Base-by-base conservation (phyloP, 768 basidiomycete genomes). In the Collybiopsis luxurians region DNA sequence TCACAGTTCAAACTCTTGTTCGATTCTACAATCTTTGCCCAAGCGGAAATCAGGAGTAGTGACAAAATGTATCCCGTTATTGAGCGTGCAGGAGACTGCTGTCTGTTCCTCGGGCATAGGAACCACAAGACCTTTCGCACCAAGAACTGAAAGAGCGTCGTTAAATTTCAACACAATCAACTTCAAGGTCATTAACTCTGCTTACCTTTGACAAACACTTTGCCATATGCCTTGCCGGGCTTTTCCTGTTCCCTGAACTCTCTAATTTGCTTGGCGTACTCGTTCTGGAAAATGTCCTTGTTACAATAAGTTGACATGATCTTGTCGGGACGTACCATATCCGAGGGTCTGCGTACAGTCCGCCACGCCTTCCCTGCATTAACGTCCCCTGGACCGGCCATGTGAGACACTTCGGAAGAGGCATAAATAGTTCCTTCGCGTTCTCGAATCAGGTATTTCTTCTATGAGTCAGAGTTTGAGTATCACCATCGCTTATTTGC, bases 11-110 rank as follows among this genome's bases (percentile, higher is more conserved):
- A 95, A 95, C 67, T 95, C 93, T 68, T 94, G 92, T 46, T 91
- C 87, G 54, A 95, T 88, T 11, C 78, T 76, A 52, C 82, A 80
- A 46, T 88, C 83, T 40, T 69, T 66, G 27, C 69, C 75, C 2
- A 95, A 68, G n/a, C 77, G 75, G 53, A 78, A 82, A 64, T 91
- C 89, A 1, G 90, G 93, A 7, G 92, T 97, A 3, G 90, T 92
- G 34, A 98, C 95, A 61, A 89, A 95, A 70, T 97, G 95, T 49
- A 98, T 95, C 7, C 95, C 95, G 64, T 98, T 98, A 71, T 98
- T 97, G 59, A 98, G 78, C 0, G 92, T 93, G 69, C 92, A 92
- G 10, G 87, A 88, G 57, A 97, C 75, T 26, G 75, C 79, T 0
- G 95, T 94, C 0, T 82, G 72, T 60, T 91, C 79, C n/a, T 75